Evolutionary conservation across 2,329 filamentous ascomycete species (phyloP), one percentile per base, ranked within the genome.

Genomic region (Arthrobotrys sinensis): DNA sequence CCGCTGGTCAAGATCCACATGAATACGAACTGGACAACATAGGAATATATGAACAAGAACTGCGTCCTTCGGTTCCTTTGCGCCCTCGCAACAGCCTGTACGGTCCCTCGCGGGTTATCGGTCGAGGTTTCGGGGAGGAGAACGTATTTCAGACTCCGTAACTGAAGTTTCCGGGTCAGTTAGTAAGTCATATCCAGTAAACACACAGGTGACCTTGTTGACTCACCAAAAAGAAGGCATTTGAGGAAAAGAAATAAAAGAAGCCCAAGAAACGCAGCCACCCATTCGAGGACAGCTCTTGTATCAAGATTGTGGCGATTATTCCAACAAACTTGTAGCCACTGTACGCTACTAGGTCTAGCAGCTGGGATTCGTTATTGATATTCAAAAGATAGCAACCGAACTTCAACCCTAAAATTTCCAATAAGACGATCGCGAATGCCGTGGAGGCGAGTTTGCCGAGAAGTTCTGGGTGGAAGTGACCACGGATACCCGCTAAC

Each of bases 321-420:
- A 97, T 94, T 36, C 95, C 96, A 32, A 99, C 95, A 83, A 99
- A 99, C 85, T 99, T 99, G 86, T 99, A 99, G 19, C 96, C 96
- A 1, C 92, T 95, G 86, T 99, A 99, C 4, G 96, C 96, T 67
- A 99, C 91, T 63, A 99, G 86, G 82, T 99, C 96, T 75, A 98
- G 89, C 65, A 98, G 89, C 84, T 98, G 96, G 14, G 92, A 96
- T 81, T 97, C 93, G 83, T 96, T 97, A 82, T 91, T 96, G 85
- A 99, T 98, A 85, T 90, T 94, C 63, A 99, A 86, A 68, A 99
- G 90, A 83, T 98, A 99, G 84, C 93, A 96, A 65, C 95, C 96
- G 28, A 97, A 87, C 86, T 97, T 97, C 80, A 99, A 86, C 43
- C 93, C 90, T n/a, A 96, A 83, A 62, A 99, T 95, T 86, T 99